A percentile compares a stretch with the other conserved stretches of the same genome.
phyloP scores from a whole-genome alignment of 345 rosid species.

The Iberis pinnata region DNA sequence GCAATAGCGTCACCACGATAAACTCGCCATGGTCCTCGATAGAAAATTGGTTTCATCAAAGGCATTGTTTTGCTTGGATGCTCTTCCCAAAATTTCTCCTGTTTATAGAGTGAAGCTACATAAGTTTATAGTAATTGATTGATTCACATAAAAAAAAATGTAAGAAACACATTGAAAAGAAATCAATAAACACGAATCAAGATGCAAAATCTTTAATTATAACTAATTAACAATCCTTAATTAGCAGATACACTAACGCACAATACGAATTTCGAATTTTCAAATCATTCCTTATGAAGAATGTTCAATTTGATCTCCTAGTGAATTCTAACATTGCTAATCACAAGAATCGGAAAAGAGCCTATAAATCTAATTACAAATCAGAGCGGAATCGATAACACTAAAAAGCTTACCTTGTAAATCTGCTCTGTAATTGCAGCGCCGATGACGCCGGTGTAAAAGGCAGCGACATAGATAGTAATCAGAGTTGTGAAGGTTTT shows the following conservation, averaged over 20 bases:
- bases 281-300: too few species aligned
- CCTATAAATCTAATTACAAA: not conserved
- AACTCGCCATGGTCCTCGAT: conserved; percentile 81
- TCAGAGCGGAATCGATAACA: not conserved
- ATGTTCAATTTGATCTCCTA: too few species aligned
- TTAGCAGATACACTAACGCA: too few species aligned
- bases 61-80: conserved; percentile 84
- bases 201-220: too few species aligned
- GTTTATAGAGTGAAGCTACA: too few species aligned
- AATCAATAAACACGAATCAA: too few species aligned
- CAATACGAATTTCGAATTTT: too few species aligned
- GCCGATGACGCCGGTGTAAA: conserved; percentile 83
- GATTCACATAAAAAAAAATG: too few species aligned
- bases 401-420: conserved; percentile 46
- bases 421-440: conserved; percentile 85
- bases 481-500: conserved; percentile 71
- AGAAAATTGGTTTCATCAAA: conserved; percentile 66
- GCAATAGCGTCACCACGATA: conserved; percentile 53
- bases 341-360: not conserved
- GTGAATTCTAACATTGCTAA: conserved; percentile 19
- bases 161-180: too few species aligned
- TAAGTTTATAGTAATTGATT: too few species aligned
- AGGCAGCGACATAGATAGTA: conserved; percentile 62
- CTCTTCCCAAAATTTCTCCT: conserved; percentile 94
- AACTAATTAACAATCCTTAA: too few species aligned